Evolutionary conservation across 805 yeast species (phyloP).

Genomic region (Ogataea methanolica): DNA sequence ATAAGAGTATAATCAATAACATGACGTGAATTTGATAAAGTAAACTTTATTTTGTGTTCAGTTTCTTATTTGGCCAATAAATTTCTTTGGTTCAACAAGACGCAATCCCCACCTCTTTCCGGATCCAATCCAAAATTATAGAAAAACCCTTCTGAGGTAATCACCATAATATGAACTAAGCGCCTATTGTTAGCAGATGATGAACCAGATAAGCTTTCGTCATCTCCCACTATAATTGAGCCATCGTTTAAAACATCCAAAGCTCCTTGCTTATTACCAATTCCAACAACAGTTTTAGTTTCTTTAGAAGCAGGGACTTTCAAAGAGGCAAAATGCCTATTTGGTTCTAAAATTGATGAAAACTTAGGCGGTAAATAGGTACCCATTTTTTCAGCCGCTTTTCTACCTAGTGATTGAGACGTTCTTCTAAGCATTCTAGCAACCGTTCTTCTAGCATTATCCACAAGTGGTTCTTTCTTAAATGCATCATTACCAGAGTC

Average conservation of each 20-base stretch:
- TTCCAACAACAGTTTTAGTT: slow-evolving; percentile 44
- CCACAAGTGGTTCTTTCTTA: slow-evolving; percentile 60
- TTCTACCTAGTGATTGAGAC: slow-evolving; percentile 70
- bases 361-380: slow-evolving; percentile 83
- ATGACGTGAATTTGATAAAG: not conserved
- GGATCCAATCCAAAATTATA: slow-evolving; percentile 84
- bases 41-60: slow-evolving; percentile 17
- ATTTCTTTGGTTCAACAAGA: slow-evolving; percentile 56
- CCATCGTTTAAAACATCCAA: not conserved
- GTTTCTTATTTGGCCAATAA: slow-evolving; percentile 3
- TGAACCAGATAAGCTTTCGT: slow-evolving; percentile 10
- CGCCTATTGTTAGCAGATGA: slow-evolving; percentile 17
- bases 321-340: slow-evolving; percentile 86
- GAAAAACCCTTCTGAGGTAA: slow-evolving; percentile 82
- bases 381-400: slow-evolving; percentile 85
- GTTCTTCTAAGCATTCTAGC: slow-evolving; percentile 74
- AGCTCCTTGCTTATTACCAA: slow-evolving; percentile 31
- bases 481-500: slow-evolving; percentile 14
- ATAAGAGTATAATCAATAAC: not conserved
- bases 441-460: slow-evolving; percentile 64
- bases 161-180: slow-evolving; percentile 60
- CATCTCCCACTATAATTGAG: slow-evolving; percentile 3
- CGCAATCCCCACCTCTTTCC: slow-evolving; percentile 92
- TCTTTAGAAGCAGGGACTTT: slow-evolving; percentile 41
- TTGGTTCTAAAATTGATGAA: slow-evolving; percentile 84